Base-by-base conservation (phyloP, 306 rosid species). In the Albizia julibrissin region DNA sequence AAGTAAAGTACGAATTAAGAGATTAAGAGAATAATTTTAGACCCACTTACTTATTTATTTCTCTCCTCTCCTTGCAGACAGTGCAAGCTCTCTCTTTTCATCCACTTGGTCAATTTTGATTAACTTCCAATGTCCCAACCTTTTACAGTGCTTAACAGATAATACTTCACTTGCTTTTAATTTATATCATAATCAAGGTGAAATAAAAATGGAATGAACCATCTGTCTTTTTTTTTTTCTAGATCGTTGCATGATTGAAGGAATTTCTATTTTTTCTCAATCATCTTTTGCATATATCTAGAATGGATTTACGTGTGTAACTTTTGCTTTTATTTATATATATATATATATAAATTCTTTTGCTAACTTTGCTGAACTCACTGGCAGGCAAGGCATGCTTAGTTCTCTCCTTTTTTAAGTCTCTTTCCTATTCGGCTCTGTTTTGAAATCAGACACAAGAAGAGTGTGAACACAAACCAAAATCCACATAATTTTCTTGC, bases 171-270 rank as follows among this genome's bases (percentile, higher is more conserved):
- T 88, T 44, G 43, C 75, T 65, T 37, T 43, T 21, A 50, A 78
- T 43, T 66, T 81, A 21, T 52, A 52, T 52, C 43, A 42, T 56
- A 59, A 26, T 69, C 42, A 69, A 66, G 61, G 86, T 47, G 74
- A 22, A 34, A 39, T 8, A n/a, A 67, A 69, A 67, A 21, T 7
- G 72, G 68, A 87, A 85, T 87, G 72, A 82, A 18, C 39, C 15
- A 62, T 50, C 72, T 73, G 26, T 74, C n/a, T n/a, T n/a, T 77
- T 65, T 65, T 76, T 58, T 73, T 74, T 52, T 75, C 74, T 61
- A 87, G 79, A 76, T 84, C 85, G 76, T 87, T 90, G 86, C 91
- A 91, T 88, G 97, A 86, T 90, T 88, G 94, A 93, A 78, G 92
- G 94, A 84, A 83, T 90, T 89, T 86, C 86, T 88, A 42, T 40